Evolutionary conservation across 768 basidiomycete species (phyloP), one percentile per base, ranked within the genome.

Genomic region (Erythrobasidium yunnanense): DNA sequence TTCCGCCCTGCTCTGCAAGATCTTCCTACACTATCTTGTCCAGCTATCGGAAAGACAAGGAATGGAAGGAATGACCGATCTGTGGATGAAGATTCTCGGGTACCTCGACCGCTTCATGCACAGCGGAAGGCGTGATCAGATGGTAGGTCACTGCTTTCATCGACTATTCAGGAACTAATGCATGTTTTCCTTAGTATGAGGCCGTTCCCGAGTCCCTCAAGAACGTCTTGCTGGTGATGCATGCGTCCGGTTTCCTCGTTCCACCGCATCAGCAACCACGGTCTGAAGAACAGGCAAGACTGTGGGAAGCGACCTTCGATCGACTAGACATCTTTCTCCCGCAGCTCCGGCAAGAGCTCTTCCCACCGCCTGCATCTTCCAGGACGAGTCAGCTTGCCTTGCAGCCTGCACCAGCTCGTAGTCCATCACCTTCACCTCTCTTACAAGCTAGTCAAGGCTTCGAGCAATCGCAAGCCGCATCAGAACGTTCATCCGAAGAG

Each of bases 121-220:
- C 70, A 81, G 85, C 27, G 87, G 90, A 73, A 84, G 84, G 70
- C 81, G 84, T 54, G 92, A 91, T 73, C 88, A 90, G 72, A 76
- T 95, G 78, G 93, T 93, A 70, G 72, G 87, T n/a, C 7, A 30
- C 38, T 25, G 7, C 54, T n/a, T 62, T n/a, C 22, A 25, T 11
- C 45, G 11, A 11, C 15, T 4, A 27, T 42, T 18, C 62, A 17
- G 23, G 3, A 6, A 5, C 17, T 20, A 30, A 50, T 13, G 4
- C 56, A 20, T 17, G 33, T 1, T 6, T 29, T n/a, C 23, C 8
- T 42, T 66, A 97, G 93, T 85, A 86, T 74, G 95, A 99, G 75
- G 93, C 93, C 0, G 82, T 95, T 20, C 90, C 90, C 0, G 95
- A 99, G 77, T 92, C 91, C 1, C 81, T 99, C 71, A 97, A 96